phyloP scores from a whole-genome alignment of 164 flowering plant species.

The Vitis rupestris region DNA sequence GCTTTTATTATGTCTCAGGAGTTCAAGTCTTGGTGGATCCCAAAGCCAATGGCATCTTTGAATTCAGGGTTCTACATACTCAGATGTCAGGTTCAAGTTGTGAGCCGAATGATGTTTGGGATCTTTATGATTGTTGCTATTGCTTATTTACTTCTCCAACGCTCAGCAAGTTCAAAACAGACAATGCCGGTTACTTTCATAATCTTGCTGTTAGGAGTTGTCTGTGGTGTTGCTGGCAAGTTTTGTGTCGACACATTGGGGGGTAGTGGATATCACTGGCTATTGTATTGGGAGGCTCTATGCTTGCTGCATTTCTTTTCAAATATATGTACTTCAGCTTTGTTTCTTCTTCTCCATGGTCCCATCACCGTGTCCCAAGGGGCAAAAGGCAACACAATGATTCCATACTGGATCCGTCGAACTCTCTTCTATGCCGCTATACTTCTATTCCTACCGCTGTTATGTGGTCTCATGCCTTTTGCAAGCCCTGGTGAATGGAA shows the following conservation, averaged over 20 bases:
- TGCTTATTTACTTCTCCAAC: slow-evolving; percentile 64
- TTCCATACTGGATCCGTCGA: slow-evolving; percentile 63
- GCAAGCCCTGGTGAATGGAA: slow-evolving; percentile 73
- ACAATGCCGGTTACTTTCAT: slow-evolving; percentile 85
- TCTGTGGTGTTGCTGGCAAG: slow-evolving; percentile 78
- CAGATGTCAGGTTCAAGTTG: slow-evolving; percentile 57
- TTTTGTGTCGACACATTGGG: slow-evolving; percentile 85
- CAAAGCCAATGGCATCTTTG: slow-evolving; percentile 57
- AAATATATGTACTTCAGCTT: slow-evolving; percentile 36
- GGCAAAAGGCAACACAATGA: slow-evolving; percentile 9
- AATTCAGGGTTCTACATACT: slow-evolving; percentile 44
- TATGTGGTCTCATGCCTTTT: slow-evolving; percentile 79
- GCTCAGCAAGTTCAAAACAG: slow-evolving; percentile 55
- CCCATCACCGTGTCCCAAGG: slow-evolving; percentile 41
- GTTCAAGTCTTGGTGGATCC: slow-evolving; percentile 79
- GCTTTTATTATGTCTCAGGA: slow-evolving; percentile 38
- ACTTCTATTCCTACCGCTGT: slow-evolving; percentile 55
- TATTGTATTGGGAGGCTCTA: slow-evolving; percentile 66
- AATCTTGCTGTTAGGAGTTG: slow-evolving; percentile 63
- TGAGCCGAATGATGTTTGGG: slow-evolving; percentile 75
- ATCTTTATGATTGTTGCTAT: slow-evolving; percentile 51
- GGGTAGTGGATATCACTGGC: slow-evolving; percentile 81
- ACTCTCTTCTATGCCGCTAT: slow-evolving; percentile 37
- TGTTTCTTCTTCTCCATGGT: slow-evolving; percentile 64
- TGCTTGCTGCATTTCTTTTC: slow-evolving; percentile 74